phyloP scores from a whole-genome alignment of 2,329 filamentous ascomycete species.

The Gremmenia infestans region DNA sequence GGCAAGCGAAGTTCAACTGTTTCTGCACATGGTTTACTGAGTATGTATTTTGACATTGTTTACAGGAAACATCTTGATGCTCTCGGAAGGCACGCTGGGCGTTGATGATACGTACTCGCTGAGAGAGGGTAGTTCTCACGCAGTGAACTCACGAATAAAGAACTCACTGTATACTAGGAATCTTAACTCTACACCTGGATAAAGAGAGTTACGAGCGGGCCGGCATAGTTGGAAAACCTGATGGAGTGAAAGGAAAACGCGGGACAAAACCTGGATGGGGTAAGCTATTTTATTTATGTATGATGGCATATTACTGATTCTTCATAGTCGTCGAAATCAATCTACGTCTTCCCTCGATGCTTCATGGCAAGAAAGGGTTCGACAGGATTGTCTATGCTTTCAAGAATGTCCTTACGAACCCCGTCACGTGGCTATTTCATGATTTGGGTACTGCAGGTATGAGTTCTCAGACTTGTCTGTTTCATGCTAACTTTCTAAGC shows the following conservation, averaged over 20 bases:
- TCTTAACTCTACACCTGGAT: slow-evolving; percentile 71
- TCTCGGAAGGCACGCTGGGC: slow-evolving; percentile 70
- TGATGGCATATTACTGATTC: slow-evolving; percentile 26
- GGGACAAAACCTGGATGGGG: slow-evolving; percentile 67
- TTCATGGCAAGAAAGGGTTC: slow-evolving; percentile 40
- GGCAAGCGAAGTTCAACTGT: slow-evolving; percentile 10
- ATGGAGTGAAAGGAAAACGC: slow-evolving; percentile 52
- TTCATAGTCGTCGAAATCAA: slow-evolving; percentile 68
- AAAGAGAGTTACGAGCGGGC: slow-evolving; percentile 78
- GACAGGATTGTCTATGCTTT: slow-evolving; percentile 30
- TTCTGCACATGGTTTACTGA: neutral
- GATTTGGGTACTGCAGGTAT: slow-evolving; percentile 50
- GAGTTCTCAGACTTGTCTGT: slow-evolving; percentile 4
- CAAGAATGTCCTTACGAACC: slow-evolving; percentile 66
- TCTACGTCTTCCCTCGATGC: slow-evolving; percentile 68
- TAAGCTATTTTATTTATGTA: slow-evolving; percentile 36
- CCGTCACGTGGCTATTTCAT: slow-evolving; percentile 73
- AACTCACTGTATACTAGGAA: slow-evolving; percentile 42
- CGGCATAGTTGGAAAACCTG: slow-evolving; percentile 70
- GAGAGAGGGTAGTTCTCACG: slow-evolving; percentile 50
- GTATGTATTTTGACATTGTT: slow-evolving; percentile 1
- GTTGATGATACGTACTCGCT: slow-evolving; percentile 70
- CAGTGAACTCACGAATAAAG: neutral
- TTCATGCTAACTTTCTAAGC: slow-evolving; percentile 31
- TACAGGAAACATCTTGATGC: slow-evolving; percentile 72